These are phyloP conservation scores for Isoetes engelmannii DNA, from an alignment of 83 land plant species.

Conservation along the genomic window DNA sequence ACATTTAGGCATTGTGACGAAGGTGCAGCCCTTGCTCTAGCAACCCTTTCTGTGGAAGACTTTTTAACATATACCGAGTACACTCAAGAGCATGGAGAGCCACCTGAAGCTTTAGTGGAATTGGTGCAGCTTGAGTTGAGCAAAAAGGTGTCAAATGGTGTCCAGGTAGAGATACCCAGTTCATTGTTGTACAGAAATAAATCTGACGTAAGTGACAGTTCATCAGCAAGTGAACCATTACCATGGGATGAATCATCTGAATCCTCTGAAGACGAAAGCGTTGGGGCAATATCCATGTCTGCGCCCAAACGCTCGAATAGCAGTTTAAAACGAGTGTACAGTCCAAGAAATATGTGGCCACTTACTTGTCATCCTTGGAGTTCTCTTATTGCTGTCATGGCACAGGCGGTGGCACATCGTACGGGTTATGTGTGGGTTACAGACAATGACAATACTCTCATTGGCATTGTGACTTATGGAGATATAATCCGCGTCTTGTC, in stretches of 20 bases:
- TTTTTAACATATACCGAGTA: conserved; percentile 38
- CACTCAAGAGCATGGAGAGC: conserved; percentile 42
- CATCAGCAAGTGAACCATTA: not conserved
- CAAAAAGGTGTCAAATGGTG: conserved; percentile 18
- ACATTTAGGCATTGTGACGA: conserved; percentile 47
- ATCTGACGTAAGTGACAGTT: not conserved
- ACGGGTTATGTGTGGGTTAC: conserved; percentile 77
- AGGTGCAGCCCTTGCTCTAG: conserved; percentile 48
- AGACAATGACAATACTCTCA: conserved; percentile 46
- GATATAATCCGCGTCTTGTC: conserved; percentile 32
- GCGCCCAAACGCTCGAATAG: not conserved
- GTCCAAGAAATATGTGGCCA: conserved; percentile 8
- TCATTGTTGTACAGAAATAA: not conserved
- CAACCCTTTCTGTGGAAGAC: conserved; percentile 52
- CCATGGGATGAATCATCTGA: not conserved
- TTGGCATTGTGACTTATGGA: conserved; percentile 67
- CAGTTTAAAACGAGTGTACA: not conserved
- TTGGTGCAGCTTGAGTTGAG: conserved; percentile 30
- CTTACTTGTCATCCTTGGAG: conserved; percentile 46
- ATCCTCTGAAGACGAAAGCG: too few species aligned
- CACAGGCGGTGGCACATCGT: conserved; percentile 75
- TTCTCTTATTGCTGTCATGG: conserved; percentile 79
- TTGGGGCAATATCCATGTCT: not conserved
- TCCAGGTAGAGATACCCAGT: not conserved
- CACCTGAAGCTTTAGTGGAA: conserved; percentile 39